Percentiles rank a stretch among this genome's conserved stretches.
These are phyloP conservation scores for Fallopia convolvulus DNA, from an alignment of 148 eudicot species.

Conservation along the genomic window DNA sequence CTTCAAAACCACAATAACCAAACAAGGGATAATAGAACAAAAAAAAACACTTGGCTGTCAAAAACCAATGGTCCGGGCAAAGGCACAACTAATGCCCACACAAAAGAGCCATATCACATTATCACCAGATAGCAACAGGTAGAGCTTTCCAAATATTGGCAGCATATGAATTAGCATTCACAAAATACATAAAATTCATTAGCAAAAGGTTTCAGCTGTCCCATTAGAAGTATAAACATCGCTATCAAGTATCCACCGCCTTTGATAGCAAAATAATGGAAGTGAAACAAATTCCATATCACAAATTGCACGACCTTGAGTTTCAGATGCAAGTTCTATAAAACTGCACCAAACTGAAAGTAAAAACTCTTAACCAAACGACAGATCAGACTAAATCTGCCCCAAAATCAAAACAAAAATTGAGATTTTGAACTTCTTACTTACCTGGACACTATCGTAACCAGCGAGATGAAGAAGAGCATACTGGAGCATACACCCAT, in stretches of 20 bases:
- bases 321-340: background rate
- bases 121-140: background rate
- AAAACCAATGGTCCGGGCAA: background rate
- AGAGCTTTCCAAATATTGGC: background rate
- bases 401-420: background rate
- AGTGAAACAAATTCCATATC: background rate
- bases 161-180: background rate
- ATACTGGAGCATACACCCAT: conserved; percentile 95
- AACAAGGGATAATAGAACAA: background rate
- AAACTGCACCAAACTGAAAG: background rate
- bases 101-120: background rate
- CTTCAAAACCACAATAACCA: background rate
- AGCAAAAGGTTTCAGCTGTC: background rate
- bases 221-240: background rate
- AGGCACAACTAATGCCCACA: background rate
- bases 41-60: background rate
- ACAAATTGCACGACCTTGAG: background rate
- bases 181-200: background rate
- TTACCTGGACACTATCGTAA: conserved; percentile 73
- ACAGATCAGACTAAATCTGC: background rate
- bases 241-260: background rate
- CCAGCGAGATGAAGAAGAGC: conserved; percentile 96
- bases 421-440: background rate
- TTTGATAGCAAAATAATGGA: background rate
- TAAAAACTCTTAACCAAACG: background rate